A percentile compares a stretch with the other conserved stretches of the same genome.
These are phyloP conservation scores for Penicillium odoratum DNA, from an alignment of 495 filamentous ascomycete genomes.

Conservation along the genomic window DNA sequence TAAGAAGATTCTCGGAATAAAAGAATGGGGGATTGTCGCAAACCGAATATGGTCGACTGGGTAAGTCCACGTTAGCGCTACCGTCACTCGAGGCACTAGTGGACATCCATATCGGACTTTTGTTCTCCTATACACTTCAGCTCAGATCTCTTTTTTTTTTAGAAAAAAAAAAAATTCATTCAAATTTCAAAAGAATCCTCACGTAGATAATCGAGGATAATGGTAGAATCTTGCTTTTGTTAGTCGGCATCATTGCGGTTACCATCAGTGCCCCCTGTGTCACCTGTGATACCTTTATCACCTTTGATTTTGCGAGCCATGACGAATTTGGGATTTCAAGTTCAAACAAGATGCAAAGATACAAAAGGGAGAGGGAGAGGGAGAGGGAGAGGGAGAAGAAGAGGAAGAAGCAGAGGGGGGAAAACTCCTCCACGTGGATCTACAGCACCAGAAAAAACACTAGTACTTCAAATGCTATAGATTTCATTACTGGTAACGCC, in stretches of 20 bases:
- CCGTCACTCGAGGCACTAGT: not conserved
- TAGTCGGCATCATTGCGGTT: conserved; percentile 18
- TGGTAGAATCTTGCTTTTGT: conserved; percentile 25
- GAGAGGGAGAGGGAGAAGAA: not conserved
- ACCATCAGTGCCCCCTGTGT: conserved; percentile 46
- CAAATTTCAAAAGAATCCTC: conserved; percentile 23
- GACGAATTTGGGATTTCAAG: not conserved
- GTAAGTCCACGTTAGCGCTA: not conserved
- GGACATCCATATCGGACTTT: conserved; percentile 43
- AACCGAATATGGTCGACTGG: conserved; percentile 53
- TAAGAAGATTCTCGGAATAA: not conserved
- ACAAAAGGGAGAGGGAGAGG: not conserved
- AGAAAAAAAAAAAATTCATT: no score
- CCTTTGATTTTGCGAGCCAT: conserved; percentile 42
- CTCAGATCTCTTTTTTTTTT: not conserved
- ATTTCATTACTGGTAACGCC: conserved; percentile 15
- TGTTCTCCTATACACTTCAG: conserved; percentile 46
- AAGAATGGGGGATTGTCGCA: conserved; percentile 4
- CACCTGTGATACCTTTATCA: conserved; percentile 47
- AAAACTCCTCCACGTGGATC: not conserved
- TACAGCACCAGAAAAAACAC: not conserved
- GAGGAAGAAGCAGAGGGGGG: not conserved
- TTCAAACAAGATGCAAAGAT: not conserved
- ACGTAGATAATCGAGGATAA: conserved; percentile 61
- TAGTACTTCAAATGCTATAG: conserved; percentile 4